A percentile compares a stretch with the other conserved stretches of the same genome.
These are phyloP conservation scores for Tricholomella constricta DNA, from an alignment of 768 basidiomycete genomes.

Conservation along the genomic window DNA sequence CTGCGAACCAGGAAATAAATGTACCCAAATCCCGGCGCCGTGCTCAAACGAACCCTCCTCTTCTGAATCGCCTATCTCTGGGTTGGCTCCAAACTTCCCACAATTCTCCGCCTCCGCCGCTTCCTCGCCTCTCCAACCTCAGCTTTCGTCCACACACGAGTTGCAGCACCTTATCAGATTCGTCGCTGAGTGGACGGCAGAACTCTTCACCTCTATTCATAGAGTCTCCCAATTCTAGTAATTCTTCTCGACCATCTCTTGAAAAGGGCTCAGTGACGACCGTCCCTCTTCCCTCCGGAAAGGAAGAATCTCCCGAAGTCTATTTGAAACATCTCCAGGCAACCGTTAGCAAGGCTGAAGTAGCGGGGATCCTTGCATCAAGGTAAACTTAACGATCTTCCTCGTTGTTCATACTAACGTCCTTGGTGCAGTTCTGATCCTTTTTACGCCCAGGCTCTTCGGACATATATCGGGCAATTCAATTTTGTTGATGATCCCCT, in stretches of 20 bases:
- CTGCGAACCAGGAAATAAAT: slow-evolving; percentile 14
- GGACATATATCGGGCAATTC: slow-evolving; percentile 73
- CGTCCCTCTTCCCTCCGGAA: slow-evolving; percentile 51
- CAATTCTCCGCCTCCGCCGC: slow-evolving; percentile 33
- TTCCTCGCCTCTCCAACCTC: slow-evolving; percentile 19
- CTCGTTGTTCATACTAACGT: slow-evolving; percentile 5
- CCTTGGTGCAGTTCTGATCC: slow-evolving; percentile 57
- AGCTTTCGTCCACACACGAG: slow-evolving; percentile 18
- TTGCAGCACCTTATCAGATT: background rate
- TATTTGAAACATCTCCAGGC: slow-evolving; percentile 69
- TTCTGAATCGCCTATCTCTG: slow-evolving; percentile 70
- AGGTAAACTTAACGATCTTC: slow-evolving; percentile 47
- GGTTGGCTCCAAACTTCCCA: slow-evolving; percentile 58
- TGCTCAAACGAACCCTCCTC: slow-evolving; percentile 66
- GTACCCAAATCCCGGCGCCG: slow-evolving; percentile 32
- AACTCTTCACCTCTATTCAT: slow-evolving; percentile 16
- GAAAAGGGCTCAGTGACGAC: slow-evolving; percentile 41
- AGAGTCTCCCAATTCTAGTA: slow-evolving; percentile 23
- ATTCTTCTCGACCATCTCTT: slow-evolving; percentile 48
- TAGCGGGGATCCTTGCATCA: slow-evolving; percentile 79
- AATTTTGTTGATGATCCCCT: slow-evolving; percentile 80
- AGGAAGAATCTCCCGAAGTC: slow-evolving; percentile 67
- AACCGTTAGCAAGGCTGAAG: slow-evolving; percentile 73
- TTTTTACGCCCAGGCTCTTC: slow-evolving; percentile 70
- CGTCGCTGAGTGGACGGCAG: slow-evolving; percentile 4